phyloP scores from a whole-genome alignment of 768 basidiomycete species.

The Melanogaster broomeanus region DNA sequence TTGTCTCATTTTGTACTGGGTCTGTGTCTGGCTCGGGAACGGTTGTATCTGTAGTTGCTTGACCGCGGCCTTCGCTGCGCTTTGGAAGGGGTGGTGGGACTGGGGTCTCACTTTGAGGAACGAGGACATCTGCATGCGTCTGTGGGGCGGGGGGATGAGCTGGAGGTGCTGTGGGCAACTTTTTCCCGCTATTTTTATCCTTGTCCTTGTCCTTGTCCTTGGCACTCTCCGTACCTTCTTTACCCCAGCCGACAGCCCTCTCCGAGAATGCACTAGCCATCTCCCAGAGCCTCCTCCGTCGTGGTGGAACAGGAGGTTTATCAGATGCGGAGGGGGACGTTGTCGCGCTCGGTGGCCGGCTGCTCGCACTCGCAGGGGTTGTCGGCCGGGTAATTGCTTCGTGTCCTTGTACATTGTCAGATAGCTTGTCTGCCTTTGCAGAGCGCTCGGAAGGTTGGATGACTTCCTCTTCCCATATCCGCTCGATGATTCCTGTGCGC shows the following conservation, averaged over 20 bases:
- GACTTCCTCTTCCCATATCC: slow-evolving; percentile 85
- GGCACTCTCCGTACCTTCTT: slow-evolving; percentile 31
- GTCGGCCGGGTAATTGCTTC: not conserved
- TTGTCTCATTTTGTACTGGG: not conserved
- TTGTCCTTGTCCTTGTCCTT: slow-evolving; percentile 40
- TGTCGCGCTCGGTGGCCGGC: not conserved
- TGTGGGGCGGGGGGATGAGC: slow-evolving; percentile 26
- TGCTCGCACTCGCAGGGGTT: not conserved
- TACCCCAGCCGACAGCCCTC: slow-evolving; percentile 57
- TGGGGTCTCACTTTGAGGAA: slow-evolving; percentile 8
- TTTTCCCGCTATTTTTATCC: slow-evolving; percentile 8
- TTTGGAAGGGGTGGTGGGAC: slow-evolving; percentile 54
- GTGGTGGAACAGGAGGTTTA: slow-evolving; percentile 65
- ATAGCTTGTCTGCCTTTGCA: slow-evolving; percentile 7
- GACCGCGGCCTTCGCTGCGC: slow-evolving; percentile 42
- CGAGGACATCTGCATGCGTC: slow-evolving; percentile 13
- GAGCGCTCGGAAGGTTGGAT: slow-evolving; percentile 32
- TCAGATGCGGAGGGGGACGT: slow-evolving; percentile 20
- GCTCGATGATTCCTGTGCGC: slow-evolving; percentile 77
- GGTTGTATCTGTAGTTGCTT: slow-evolving; percentile 12
- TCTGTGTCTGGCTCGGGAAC: not conserved
- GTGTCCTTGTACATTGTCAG: slow-evolving; percentile 7
- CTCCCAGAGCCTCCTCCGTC: slow-evolving; percentile 66
- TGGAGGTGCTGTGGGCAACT: slow-evolving; percentile 22
- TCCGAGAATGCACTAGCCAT: slow-evolving; percentile 65